Conservation (phyloP, 2,329 filamentous ascomycete genomes). For the Aspergillus novofumigatus region DNA sequence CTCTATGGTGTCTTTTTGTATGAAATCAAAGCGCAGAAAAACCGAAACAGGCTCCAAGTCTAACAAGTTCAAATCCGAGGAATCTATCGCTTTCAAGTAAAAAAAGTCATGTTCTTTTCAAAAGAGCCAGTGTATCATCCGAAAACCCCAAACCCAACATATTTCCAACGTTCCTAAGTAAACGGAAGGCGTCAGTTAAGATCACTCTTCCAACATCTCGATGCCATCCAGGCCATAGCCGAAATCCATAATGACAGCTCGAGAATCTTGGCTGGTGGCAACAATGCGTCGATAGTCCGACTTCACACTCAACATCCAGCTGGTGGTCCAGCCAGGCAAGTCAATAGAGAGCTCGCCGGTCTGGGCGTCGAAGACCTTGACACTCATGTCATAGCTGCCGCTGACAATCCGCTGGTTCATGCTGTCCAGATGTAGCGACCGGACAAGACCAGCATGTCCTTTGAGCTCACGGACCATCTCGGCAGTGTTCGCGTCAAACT, state of each 20-base stretch:
- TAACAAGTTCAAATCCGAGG: background rate
- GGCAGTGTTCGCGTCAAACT: slow-evolving; percentile 91
- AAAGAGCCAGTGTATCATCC: background rate
- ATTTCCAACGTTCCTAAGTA: background rate
- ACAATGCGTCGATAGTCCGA: slow-evolving; percentile 93
- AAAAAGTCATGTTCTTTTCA: background rate
- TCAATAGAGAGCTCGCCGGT: slow-evolving; percentile 73
- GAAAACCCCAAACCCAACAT: background rate
- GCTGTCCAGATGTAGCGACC: slow-evolving; percentile 85
- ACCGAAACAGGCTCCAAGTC: background rate
- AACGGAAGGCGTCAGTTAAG: background rate
- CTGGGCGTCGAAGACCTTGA: slow-evolving; percentile 88
- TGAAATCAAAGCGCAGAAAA: background rate
- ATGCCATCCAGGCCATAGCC: slow-evolving; percentile 57
- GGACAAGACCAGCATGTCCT: slow-evolving; percentile 81
- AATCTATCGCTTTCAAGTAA: slow-evolving; percentile 18
- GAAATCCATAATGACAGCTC: slow-evolving; percentile 93
- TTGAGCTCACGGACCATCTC: slow-evolving; percentile 74
- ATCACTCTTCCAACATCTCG: slow-evolving; percentile 46
- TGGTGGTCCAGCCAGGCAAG: slow-evolving; percentile 91
- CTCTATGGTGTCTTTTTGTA: background rate
- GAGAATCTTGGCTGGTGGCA: slow-evolving; percentile 88
- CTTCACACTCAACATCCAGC: slow-evolving; percentile 95
- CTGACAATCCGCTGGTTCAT: slow-evolving; percentile 81
- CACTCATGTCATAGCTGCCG: slow-evolving; percentile 90